These are phyloP conservation scores for Aspergillus nomiae DNA, from an alignment of 2,329 filamentous ascomycete genomes.

Conservation along the genomic window DNA sequence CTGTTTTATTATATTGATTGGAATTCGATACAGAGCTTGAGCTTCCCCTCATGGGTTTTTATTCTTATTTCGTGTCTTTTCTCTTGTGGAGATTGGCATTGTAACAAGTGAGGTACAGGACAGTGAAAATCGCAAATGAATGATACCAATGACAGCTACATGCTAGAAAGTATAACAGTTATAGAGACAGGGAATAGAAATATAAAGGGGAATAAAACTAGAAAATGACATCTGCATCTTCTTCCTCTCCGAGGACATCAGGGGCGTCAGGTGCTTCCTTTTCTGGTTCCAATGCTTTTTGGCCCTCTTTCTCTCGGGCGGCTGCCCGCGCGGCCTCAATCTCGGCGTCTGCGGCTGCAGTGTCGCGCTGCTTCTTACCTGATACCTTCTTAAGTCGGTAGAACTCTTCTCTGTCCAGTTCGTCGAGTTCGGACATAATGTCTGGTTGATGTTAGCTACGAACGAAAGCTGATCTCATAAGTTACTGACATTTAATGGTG, in stretches of 20 bases:
- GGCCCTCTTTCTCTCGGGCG: constrained; percentile 29
- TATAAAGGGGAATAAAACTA: constrained; percentile 39
- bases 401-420: constrained; percentile 96
- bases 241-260: constrained; percentile 73
- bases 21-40: constrained; percentile 2
- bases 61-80: neutral
- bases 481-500: constrained; percentile 84
- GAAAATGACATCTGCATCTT: constrained; percentile 87
- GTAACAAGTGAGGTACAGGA: constrained; percentile 4
- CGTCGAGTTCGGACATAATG: constrained; percentile 97
- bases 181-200: constrained; percentile 14
- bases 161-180: constrained; percentile 25
- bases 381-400: constrained; percentile 96
- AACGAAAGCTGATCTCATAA: neutral
- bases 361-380: constrained; percentile 79
- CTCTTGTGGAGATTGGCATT: neutral
- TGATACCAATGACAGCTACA: constrained; percentile 17
- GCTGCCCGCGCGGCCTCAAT: constrained; percentile 64
- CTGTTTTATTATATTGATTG: constrained; percentile 10
- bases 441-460: constrained; percentile 51
- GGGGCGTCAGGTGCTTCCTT: constrained; percentile 59
- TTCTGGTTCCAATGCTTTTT: neutral
- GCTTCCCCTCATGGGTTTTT: neutral
- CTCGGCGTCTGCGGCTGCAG: constrained; percentile 70
- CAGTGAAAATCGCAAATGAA: constrained; percentile 10